Percentiles rank a stretch among this genome's conserved stretches.
phyloP scores from a whole-genome alignment of 2,329 filamentous ascomycete species.

The Leptographium radiaticola region DNA sequence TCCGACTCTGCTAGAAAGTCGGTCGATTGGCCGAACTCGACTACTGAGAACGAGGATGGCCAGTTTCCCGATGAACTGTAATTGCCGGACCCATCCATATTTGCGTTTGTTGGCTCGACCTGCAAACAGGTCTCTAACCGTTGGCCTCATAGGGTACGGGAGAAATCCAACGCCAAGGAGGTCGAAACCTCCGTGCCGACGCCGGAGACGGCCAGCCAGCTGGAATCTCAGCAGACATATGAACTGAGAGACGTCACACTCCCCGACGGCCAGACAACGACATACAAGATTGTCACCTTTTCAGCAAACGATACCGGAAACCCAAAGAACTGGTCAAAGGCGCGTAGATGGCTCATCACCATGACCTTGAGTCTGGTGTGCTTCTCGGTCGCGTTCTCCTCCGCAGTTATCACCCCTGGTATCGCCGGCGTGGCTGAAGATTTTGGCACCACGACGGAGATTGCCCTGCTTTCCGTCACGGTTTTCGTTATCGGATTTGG shows the following conservation, averaged over 20 bases:
- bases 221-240: neutral
- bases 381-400: conserved; percentile 31
- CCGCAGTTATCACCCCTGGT: conserved; percentile 35
- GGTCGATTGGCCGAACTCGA: neutral
- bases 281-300: conserved; percentile 15
- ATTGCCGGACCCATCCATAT: neutral
- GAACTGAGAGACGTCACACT: neutral
- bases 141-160: neutral
- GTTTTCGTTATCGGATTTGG: conserved; percentile 23
- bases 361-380: conserved; percentile 35
- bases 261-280: neutral
- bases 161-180: neutral
- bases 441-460: conserved; percentile 26
- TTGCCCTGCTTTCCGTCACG: conserved; percentile 28
- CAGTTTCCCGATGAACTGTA: neutral
- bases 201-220: neutral
- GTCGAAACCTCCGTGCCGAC: neutral
- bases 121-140: neutral
- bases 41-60: neutral
- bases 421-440: conserved; percentile 26
- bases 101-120: neutral
- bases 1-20: neutral
- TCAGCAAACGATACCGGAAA: conserved; percentile 23
- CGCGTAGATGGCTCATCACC: conserved; percentile 49
- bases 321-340: conserved; percentile 37